Evolutionary conservation across 1,284 basidiomycete genomes (phyloP).

Genomic region (Cutaneotrichosporon arboriforme): DNA sequence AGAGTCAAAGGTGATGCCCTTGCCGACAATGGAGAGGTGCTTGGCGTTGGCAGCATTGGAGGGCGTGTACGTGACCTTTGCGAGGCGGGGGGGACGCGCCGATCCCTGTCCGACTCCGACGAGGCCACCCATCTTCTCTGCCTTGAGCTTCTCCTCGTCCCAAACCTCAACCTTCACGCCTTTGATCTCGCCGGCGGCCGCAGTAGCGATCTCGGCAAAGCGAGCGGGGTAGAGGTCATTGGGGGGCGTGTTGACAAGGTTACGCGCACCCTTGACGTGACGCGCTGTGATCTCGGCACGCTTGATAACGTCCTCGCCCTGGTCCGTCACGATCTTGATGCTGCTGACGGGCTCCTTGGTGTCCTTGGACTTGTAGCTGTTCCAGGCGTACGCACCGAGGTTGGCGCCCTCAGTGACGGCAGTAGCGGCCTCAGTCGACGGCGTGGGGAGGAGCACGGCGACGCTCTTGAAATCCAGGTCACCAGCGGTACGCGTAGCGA

Average conservation of each 20-base stretch:
- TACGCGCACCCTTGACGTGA: conserved; percentile 15
- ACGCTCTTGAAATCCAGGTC: conserved; percentile 7
- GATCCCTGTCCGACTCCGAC: conserved; percentile 17
- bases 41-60: conserved; percentile 5
- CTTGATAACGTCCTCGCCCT: background rate
- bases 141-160: conserved; percentile 14
- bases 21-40: conserved; percentile 18
- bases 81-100: conserved; percentile 10
- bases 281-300: conserved; percentile 11
- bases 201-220: conserved; percentile 10
- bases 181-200: conserved; percentile 2
- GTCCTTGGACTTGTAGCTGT: conserved; percentile 18
- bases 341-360: conserved; percentile 2
- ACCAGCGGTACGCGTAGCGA: conserved; percentile 9
- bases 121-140: conserved; percentile 9
- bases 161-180: conserved; percentile 14
- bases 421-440: conserved; percentile 5
- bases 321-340: conserved; percentile 8
- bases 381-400: conserved; percentile 20
- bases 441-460: conserved; percentile 9
- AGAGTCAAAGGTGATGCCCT: conserved; percentile 20
- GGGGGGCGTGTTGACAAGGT: conserved; percentile 14
- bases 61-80: conserved; percentile 15
- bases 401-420: conserved; percentile 15
- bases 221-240: conserved; percentile 13